phyloP scores from a whole-genome alignment of 1,139 yeast species.

The Petasospora fabianii region DNA sequence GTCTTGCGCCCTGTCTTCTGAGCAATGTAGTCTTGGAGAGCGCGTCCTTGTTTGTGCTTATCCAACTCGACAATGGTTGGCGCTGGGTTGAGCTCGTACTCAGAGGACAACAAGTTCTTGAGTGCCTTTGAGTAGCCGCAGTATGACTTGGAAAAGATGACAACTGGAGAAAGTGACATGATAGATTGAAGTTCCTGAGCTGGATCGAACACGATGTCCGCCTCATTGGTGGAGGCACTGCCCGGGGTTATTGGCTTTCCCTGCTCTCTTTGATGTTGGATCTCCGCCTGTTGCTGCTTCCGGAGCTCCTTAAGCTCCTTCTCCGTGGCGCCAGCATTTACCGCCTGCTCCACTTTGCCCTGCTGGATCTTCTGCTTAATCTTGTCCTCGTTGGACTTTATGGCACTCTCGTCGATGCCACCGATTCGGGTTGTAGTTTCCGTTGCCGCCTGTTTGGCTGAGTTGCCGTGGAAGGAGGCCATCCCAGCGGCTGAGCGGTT shows the following conservation, averaged over 20 bases:
- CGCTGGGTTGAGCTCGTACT: conserved; percentile 68
- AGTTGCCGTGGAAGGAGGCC: not conserved
- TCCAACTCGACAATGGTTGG: conserved; percentile 81
- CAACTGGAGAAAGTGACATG: conserved; percentile 62
- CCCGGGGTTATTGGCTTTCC: conserved; percentile 5
- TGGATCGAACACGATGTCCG: conserved; percentile 44
- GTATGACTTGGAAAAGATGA: conserved; percentile 63
- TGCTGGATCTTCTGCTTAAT: conserved; percentile 16
- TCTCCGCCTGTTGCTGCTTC: conserved; percentile 3
- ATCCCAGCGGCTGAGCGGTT: conserved; percentile 4
- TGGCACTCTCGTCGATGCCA: conserved; percentile 21
- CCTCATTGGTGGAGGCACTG: conserved; percentile 1
- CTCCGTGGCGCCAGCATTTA: conserved; percentile 1
- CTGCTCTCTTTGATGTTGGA: not conserved
- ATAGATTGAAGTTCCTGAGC: conserved; percentile 58
- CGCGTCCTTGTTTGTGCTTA: conserved; percentile 62
- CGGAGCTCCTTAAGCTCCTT: not conserved
- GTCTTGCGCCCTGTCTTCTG: conserved; percentile 58
- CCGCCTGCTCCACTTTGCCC: conserved; percentile 10
- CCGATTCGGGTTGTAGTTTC: conserved; percentile 21
- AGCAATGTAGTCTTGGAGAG: conserved; percentile 57
- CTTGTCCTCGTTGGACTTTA: conserved; percentile 23
- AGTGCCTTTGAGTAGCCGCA: conserved; percentile 75
- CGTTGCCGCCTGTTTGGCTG: not conserved
- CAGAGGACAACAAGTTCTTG: conserved; percentile 59